Percentiles rank a stretch among this genome's conserved stretches.
These are phyloP conservation scores for Corynespora cassiicola DNA, from an alignment of 2,329 filamentous ascomycete species.

Conservation along the genomic window DNA sequence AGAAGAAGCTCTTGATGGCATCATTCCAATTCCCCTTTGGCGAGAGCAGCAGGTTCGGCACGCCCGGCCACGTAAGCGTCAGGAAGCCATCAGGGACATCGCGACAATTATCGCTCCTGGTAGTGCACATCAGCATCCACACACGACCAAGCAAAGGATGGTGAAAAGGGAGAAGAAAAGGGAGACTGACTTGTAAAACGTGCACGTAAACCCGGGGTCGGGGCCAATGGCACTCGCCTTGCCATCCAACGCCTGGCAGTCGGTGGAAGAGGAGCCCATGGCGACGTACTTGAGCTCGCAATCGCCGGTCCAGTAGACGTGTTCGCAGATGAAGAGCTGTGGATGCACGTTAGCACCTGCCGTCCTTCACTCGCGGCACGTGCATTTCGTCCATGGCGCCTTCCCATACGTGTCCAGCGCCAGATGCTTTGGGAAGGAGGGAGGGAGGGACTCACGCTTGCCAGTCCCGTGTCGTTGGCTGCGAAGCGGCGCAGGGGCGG, in stretches of 20 bases:
- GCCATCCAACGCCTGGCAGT: constrained; percentile 25
- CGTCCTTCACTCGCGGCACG: too few species aligned
- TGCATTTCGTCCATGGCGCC: too few species aligned
- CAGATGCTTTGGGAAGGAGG: too few species aligned
- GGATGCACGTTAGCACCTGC: too few species aligned
- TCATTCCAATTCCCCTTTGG: constrained; percentile 26
- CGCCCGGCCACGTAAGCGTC: constrained; percentile 18
- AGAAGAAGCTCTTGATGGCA: constrained; percentile 17
- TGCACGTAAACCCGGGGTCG: constrained; percentile 27
- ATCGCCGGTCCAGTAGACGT: constrained; percentile 26
- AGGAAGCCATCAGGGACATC: constrained; percentile 15
- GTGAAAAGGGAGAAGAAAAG: not conserved
- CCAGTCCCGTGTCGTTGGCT: constrained; percentile 2
- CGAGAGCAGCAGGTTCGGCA: constrained; percentile 18
- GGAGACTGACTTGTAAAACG: constrained; percentile 33
- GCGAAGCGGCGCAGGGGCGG: not conserved
- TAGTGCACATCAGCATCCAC: not conserved
- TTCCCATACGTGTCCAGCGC: too few species aligned
- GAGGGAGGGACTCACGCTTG: constrained; percentile 1
- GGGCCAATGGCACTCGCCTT: constrained; percentile 27
- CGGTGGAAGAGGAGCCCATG: constrained; percentile 17
- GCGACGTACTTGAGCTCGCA: constrained; percentile 20
- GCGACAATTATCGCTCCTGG: constrained; percentile 24
- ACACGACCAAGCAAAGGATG: not conserved
- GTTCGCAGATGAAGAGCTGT: constrained; percentile 34